A percentile compares a stretch with the other conserved stretches of the same genome.
phyloP scores from a whole-genome alignment of 2,329 filamentous ascomycete genomes.

The Colletotrichum tropicicola region DNA sequence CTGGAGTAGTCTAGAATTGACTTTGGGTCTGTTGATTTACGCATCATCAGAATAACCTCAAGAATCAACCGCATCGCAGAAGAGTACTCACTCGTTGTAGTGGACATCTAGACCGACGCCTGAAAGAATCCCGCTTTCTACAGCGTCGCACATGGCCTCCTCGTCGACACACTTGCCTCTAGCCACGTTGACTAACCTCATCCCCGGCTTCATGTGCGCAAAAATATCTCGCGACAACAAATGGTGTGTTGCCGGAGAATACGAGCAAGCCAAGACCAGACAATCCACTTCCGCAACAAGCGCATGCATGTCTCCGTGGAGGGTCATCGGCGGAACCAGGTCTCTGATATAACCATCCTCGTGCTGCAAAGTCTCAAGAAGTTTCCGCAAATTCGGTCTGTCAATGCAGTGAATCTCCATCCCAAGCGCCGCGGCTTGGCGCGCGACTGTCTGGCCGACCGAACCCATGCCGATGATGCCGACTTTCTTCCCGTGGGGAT shows the following conservation, averaged over 20 bases:
- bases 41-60: not conserved
- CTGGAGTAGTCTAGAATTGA: not conserved
- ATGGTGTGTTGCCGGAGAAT: slow-evolving; percentile 31
- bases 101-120: slow-evolving; percentile 33
- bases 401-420: slow-evolving; percentile 13
- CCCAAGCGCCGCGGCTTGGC: not conserved
- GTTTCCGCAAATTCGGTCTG: slow-evolving; percentile 2
- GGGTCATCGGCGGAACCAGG: accelerated
- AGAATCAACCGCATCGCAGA: not conserved
- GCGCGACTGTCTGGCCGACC: not conserved
- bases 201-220: slow-evolving; percentile 26
- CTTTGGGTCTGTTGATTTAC: not conserved
- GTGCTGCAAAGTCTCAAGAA: not conserved
- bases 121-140: slow-evolving; percentile 25
- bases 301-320: not conserved
- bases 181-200: slow-evolving; percentile 33
- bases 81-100: slow-evolving; percentile 24
- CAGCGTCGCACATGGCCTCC: slow-evolving; percentile 31
- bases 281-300: slow-evolving; percentile 4
- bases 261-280: slow-evolving; percentile 31
- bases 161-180: slow-evolving; percentile 34
- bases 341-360: not conserved
- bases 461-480: slow-evolving; percentile 14
- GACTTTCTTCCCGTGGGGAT: not conserved
- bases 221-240: slow-evolving; percentile 20